Percentiles rank a stretch among this genome's conserved stretches.
Evolutionary conservation across 257 asterid genomes (phyloP).

Genomic region (Voacanga thouarsii): DNA sequence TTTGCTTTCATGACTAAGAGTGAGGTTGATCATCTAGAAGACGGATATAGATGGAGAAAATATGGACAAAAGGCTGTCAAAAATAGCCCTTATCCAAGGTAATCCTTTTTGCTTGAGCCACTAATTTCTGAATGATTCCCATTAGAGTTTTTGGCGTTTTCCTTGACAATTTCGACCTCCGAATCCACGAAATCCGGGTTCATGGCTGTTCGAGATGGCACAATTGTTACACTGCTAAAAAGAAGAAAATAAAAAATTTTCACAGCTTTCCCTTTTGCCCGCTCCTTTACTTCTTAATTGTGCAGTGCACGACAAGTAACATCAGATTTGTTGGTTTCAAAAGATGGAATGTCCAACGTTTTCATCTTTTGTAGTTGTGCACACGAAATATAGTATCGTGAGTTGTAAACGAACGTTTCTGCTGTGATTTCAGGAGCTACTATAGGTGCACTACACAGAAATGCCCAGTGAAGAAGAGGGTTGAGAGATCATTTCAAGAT

Average conservation of each 20-base stretch:
- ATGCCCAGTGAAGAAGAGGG: slow-evolving; percentile 70
- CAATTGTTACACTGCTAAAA: not conserved
- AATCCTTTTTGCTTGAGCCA: not conserved
- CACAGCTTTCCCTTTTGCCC: not conserved
- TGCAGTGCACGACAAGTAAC: not conserved
- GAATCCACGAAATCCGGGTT: not conserved
- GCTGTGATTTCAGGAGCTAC: slow-evolving; percentile 53
- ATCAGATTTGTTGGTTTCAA: not conserved
- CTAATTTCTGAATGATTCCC: not conserved
- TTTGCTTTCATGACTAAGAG: slow-evolving; percentile 91
- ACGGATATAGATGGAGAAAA: slow-evolving; percentile 89
- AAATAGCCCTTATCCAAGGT: slow-evolving; percentile 90
- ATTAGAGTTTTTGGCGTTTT: not conserved
- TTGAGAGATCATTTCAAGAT: slow-evolving; percentile 74
- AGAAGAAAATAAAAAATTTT: not conserved
- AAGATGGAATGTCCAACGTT: not conserved
- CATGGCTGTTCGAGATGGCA: not conserved
- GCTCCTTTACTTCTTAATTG: not conserved
- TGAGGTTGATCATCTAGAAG: slow-evolving; percentile 85
- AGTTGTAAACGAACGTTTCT: not conserved
- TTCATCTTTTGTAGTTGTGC: not conserved
- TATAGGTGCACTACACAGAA: slow-evolving; percentile 84
- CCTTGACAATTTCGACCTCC: not conserved
- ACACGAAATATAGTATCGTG: not conserved
- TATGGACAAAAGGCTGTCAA: slow-evolving; percentile 89